Evolutionary conservation across 2,329 filamentous ascomycete species (phyloP).

Genomic region (Hymenoscyphus repandus): DNA sequence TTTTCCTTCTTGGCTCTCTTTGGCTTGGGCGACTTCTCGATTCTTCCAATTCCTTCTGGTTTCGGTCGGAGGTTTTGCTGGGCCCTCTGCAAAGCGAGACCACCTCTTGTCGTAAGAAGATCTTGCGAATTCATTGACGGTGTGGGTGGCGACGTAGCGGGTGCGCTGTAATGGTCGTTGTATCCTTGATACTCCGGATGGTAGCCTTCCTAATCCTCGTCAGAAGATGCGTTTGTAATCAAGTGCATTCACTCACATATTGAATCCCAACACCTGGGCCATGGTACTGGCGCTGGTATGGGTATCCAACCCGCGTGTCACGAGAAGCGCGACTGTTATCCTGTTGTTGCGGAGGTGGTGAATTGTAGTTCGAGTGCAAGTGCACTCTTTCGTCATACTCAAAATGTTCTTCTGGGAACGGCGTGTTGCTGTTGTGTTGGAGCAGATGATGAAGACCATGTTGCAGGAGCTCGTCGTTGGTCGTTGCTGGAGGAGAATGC

Average conservation of each 20-base stretch:
- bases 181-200: conserved; percentile 17
- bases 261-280: conserved; percentile 21
- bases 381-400: conserved; percentile 21
- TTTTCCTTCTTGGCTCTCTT: conserved; percentile 35
- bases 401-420: conserved; percentile 26
- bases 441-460: conserved; percentile 39
- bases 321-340: conserved; percentile 18
- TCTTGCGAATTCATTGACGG: conserved; percentile 31
- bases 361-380: conserved; percentile 25
- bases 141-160: conserved; percentile 48
- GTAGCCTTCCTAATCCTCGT: conserved; percentile 21
- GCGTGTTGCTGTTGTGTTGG: conserved; percentile 37
- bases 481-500: conserved; percentile 36
- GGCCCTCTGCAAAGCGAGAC: conserved; percentile 19
- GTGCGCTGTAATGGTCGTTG: conserved; percentile 43
- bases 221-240: conserved; percentile 6
- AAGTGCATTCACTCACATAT: conserved; percentile 22
- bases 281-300: conserved; percentile 26
- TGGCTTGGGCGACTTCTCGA: conserved; percentile 28
- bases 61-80: conserved; percentile 25
- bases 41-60: conserved; percentile 22
- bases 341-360: conserved; percentile 20
- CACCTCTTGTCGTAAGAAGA: conserved; percentile 28
- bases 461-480: conserved; percentile 35
- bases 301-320: conserved; percentile 20